A percentile compares a stretch with the other conserved stretches of the same genome.
Evolutionary conservation across 1,284 basidiomycete genomes (phyloP).

Genomic region (Rhizopogon hawkerae): DNA sequence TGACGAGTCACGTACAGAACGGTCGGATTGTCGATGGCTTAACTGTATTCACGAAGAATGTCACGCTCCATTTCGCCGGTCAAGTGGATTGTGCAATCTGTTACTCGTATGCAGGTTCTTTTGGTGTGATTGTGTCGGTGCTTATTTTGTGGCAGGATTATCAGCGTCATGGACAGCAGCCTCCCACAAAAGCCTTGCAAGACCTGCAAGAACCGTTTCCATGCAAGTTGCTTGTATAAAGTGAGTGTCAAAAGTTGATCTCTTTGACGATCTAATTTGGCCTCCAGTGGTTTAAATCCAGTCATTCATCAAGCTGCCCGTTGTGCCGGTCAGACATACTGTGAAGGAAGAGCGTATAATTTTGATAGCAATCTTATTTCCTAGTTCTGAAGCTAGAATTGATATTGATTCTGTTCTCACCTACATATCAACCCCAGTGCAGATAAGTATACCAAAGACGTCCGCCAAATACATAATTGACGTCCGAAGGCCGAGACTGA

Average conservation of each 20-base stretch:
- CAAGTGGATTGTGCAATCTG: conserved; percentile 93
- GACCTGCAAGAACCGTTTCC: conserved; percentile 95
- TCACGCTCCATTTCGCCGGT: conserved; percentile 85
- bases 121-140: background rate
- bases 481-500: too few species aligned
- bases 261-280: background rate
- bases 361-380: background rate
- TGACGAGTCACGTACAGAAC: conserved; percentile 47
- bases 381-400: background rate
- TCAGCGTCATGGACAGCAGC: conserved; percentile 83
- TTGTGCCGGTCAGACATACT: conserved; percentile 79
- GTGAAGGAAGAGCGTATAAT: conserved; percentile 20
- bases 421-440: too few species aligned
- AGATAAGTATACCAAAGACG: too few species aligned
- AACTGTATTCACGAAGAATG: conserved; percentile 93
- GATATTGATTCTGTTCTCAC: background rate
- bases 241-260: conserved; percentile 28
- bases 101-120: conserved; percentile 63
- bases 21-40: conserved; percentile 88
- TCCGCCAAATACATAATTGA: too few species aligned
- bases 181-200: conserved; percentile 90
- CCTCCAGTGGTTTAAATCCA: conserved; percentile 82
- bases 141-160: conserved; percentile 54
- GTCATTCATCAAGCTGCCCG: conserved; percentile 86
- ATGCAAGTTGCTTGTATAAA: conserved; percentile 88